Base-by-base conservation (phyloP, 1,139 yeast species). In the Pichiaceae sp. region DNA sequence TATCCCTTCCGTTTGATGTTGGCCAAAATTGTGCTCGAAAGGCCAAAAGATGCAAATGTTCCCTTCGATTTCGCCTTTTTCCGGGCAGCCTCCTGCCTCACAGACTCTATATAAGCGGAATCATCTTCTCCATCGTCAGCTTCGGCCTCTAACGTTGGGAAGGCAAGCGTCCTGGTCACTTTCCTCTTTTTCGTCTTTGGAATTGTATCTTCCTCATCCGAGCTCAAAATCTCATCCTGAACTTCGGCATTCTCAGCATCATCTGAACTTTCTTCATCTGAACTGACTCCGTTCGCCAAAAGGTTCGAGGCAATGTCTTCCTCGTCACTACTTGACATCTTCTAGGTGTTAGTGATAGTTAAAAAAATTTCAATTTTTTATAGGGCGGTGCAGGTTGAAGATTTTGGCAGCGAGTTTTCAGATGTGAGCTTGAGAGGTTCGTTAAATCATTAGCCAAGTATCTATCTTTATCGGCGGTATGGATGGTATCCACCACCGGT, bases 1-100 rank as follows among this genome's bases (percentile, higher is more conserved):
- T 78, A 93, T 0, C 99, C 99, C 55, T 86, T 89, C 45, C 77
- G 78, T 39, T 76, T 59, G 39, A 93, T 82, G 50, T 87, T 91
- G 29, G 68, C 61, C 38, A 87, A 59, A 12, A 89, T 59, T 40
- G 72, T 66, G 52, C 81, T 82, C 18, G 95, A 80, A 38, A 93
- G 68, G 2, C 97, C 98, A 64, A 91, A 81, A 31, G 95, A 82
- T 5, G 86, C 86, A 65, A 89, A 89, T 27, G 94, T 73, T 32
- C 95, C 95, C 26, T 46, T 46, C 5, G 38, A 36, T 18, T 44
- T 45, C 41, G 75, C 76, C 56, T 84, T 85, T 38, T 80, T 80
- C 51, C 79, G 77, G 42, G 76, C 74, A 21, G 71, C 76, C 42
- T 66, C 51, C 62, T 68, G 49, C 57, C 68, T 40, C 45, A 53